Conservation (phyloP, 2,329 filamentous ascomycete genomes). For the Paraphoma sp. region DNA sequence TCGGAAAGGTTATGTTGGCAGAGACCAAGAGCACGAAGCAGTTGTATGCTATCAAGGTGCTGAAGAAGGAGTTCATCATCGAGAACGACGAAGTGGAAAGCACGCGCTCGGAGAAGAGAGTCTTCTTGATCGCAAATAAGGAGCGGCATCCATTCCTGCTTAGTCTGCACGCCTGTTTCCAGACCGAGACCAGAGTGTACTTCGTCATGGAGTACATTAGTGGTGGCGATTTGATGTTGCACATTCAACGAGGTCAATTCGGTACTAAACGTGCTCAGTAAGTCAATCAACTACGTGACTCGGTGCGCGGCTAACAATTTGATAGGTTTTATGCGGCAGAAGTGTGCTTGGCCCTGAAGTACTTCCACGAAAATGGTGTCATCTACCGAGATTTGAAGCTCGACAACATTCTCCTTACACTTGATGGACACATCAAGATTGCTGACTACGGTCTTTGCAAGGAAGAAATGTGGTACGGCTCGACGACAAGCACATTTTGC, state of each 20-base stretch:
- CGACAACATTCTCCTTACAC: slow-evolving; percentile 88
- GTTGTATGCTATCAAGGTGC: slow-evolving; percentile 96
- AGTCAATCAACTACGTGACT: slow-evolving; percentile 46
- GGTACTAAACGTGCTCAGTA: slow-evolving; percentile 95
- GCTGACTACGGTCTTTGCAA: slow-evolving; percentile 99
- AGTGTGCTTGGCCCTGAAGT: slow-evolving; percentile 95
- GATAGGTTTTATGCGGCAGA: slow-evolving; percentile 92
- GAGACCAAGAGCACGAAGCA: slow-evolving; percentile 93
- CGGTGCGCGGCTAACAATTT: slow-evolving; percentile 16
- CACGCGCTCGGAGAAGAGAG: slow-evolving; percentile 95
- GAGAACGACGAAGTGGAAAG: slow-evolving; percentile 99
- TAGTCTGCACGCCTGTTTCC: slow-evolving; percentile 96
- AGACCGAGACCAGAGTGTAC: slow-evolving; percentile 97
- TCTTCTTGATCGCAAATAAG: slow-evolving; percentile 96
- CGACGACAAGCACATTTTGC: slow-evolving; percentile 96
- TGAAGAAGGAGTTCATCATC: slow-evolving; percentile 99
- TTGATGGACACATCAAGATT: slow-evolving; percentile 98
- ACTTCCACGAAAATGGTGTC: slow-evolving; percentile 99
- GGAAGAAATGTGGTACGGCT: slow-evolving; percentile 99
- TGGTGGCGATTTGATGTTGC: slow-evolving; percentile 97
- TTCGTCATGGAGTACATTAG: slow-evolving; percentile 99
- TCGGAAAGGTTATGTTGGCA: slow-evolving; percentile 99
- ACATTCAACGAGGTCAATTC: slow-evolving; percentile 96
- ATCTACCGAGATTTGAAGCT: slow-evolving; percentile 88
- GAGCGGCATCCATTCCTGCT: slow-evolving; percentile 95